phyloP scores from a whole-genome alignment of 805 yeast species.

The Spathaspora hagerdaliae region DNA sequence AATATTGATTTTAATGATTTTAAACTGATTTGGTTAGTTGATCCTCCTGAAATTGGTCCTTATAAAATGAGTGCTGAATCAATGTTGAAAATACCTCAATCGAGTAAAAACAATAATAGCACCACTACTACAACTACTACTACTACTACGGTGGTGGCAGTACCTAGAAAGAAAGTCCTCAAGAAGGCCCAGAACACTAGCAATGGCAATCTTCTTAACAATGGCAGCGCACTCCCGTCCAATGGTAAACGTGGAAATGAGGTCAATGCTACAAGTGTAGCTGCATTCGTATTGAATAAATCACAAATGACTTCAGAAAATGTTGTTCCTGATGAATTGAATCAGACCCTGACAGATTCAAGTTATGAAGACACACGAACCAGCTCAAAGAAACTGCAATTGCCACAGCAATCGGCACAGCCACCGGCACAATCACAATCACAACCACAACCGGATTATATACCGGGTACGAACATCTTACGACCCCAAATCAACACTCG shows the following conservation, averaged over 20 bases:
- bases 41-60: conserved; percentile 66
- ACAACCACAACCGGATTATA: conserved; percentile 38
- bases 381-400: conserved; percentile 22
- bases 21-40: conserved; percentile 62
- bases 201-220: no score
- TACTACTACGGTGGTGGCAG: not conserved
- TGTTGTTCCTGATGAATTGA: conserved; percentile 20
- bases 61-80: conserved; percentile 73
- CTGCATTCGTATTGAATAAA: conserved; percentile 36
- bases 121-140: no score
- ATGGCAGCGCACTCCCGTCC: not conserved
- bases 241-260: conserved; percentile 1
- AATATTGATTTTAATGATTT: conserved; percentile 64
- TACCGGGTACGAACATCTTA: conserved; percentile 58
- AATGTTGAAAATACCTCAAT: conserved; percentile 67
- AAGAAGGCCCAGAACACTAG: conserved; percentile 6
- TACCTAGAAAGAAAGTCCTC: conserved; percentile 6
- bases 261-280: conserved; percentile 35
- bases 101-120: conserved; percentile 10
- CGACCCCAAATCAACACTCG: conserved; percentile 46
- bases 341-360: conserved; percentile 1
- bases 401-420: conserved; percentile 20
- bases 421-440: conserved; percentile 21
- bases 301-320: conserved; percentile 22
- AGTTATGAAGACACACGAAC: not conserved